A percentile compares a stretch with the other conserved stretches of the same genome.
phyloP scores from a whole-genome alignment of 805 yeast genomes.

The Diddensiella caesifluorescens region DNA sequence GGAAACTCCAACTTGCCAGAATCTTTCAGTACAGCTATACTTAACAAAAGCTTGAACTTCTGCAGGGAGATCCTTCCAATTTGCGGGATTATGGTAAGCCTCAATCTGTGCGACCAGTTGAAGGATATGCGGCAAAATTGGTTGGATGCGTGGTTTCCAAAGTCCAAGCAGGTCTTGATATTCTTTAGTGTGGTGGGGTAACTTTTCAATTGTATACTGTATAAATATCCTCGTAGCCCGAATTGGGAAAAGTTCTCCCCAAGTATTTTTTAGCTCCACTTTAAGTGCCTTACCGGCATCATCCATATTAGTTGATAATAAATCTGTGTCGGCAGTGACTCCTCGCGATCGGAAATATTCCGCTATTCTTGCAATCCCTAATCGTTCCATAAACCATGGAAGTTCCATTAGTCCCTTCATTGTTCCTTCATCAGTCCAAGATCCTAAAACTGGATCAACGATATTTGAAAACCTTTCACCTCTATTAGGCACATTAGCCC shows the following conservation, averaged over 20 bases:
- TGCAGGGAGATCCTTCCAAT: conserved; percentile 81
- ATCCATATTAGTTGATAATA: conserved; percentile 80
- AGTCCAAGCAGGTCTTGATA: conserved; percentile 61
- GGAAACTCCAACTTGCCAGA: conserved; percentile 98
- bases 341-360: conserved; percentile 80
- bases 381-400: conserved; percentile 97
- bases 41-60: conserved; percentile 91
- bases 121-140: conserved; percentile 84
- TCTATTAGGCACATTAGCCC: conserved; percentile 62
- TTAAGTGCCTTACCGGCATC: conserved; percentile 76
- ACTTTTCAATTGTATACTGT: conserved; percentile 90
- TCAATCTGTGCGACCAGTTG: conserved; percentile 86
- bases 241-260: conserved; percentile 93
- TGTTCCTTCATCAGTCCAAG: conserved; percentile 91
- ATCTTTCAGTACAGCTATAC: conserved; percentile 84
- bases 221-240: conserved; percentile 92
- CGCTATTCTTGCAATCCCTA: conserved; percentile 91
- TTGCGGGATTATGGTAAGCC: conserved; percentile 88
- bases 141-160: conserved; percentile 92
- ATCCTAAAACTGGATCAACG: conserved; percentile 86
- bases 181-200: conserved; percentile 72
- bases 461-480: conserved; percentile 74
- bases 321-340: conserved; percentile 68
- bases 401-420: conserved; percentile 83
- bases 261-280: conserved; percentile 74